Percentiles rank a stretch among this genome's conserved stretches.
Evolutionary conservation across 805 yeast genomes (phyloP).

Genomic region (Barnettozyma californica): DNA sequence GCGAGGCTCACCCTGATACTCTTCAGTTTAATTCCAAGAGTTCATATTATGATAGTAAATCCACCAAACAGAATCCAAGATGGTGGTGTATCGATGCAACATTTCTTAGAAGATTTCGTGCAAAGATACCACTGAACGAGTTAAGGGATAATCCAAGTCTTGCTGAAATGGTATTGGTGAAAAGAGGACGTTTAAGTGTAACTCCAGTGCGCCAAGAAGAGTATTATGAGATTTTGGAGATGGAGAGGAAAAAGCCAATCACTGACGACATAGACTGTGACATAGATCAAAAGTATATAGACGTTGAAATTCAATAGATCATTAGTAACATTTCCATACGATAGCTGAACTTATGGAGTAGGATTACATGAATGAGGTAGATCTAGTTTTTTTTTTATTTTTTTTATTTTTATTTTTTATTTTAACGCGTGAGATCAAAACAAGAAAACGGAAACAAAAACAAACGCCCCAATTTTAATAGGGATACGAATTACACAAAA

Average conservation of each 20-base stretch:
- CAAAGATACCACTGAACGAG: constrained; percentile 38
- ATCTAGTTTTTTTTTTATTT: background rate
- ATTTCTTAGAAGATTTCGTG: constrained; percentile 37
- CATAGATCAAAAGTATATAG: constrained; percentile 19
- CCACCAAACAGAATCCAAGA: constrained; percentile 36
- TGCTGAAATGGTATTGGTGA: constrained; percentile 38
- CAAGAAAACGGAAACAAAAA: constrained; percentile 1
- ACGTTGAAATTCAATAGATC: background rate
- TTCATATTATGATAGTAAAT: constrained; percentile 44
- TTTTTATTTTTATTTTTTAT: constrained; percentile 1
- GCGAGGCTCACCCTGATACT: constrained; percentile 34
- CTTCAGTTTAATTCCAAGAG: constrained; percentile 37
- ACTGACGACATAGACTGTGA: constrained; percentile 31
- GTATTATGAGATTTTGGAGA: constrained; percentile 32
- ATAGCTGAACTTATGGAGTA: too few species aligned
- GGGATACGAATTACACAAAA: background rate
- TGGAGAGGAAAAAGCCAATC: constrained; percentile 29
- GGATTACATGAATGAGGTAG: too few species aligned
- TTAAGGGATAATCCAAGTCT: constrained; percentile 31
- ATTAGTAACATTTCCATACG: background rate
- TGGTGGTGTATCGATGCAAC: constrained; percentile 56
- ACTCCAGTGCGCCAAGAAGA: constrained; percentile 42
- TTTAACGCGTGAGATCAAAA: constrained; percentile 3
- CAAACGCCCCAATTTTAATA: background rate
- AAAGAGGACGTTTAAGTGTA: constrained; percentile 47